Evolutionary conservation across 495 filamentous ascomycete genomes (phyloP).

Genomic region (Neurospora discreta): DNA sequence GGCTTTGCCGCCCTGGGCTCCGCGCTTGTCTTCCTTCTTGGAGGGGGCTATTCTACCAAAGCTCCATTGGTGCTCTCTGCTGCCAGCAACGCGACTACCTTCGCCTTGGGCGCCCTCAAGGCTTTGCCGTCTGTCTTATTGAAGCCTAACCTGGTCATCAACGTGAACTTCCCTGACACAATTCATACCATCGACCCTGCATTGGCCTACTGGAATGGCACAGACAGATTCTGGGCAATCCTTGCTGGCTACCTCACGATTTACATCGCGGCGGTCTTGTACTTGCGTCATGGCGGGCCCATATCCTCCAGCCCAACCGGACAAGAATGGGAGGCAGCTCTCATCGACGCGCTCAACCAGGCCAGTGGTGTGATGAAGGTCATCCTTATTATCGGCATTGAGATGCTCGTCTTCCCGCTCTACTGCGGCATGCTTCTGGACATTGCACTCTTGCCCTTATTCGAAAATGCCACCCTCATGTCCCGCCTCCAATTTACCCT

Average conservation of each 20-base stretch:
- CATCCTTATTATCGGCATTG: constrained; percentile 94
- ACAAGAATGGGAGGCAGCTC: constrained; percentile 61
- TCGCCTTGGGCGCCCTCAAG: constrained; percentile 8
- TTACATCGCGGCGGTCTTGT: constrained; percentile 60
- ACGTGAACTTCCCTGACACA: constrained; percentile 31
- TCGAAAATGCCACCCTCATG: constrained; percentile 61
- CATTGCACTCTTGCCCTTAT: constrained; percentile 77
- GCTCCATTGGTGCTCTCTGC: constrained; percentile 4
- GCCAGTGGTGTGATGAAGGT: constrained; percentile 97
- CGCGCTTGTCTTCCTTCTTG: constrained; percentile 19
- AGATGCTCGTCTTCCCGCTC: constrained; percentile 95
- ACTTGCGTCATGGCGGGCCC: constrained; percentile 58
- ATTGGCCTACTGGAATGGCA: constrained; percentile 64
- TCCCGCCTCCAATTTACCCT: constrained; percentile 67
- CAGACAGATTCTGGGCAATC: constrained; percentile 70
- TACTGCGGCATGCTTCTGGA: constrained; percentile 92
- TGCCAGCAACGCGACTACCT: not conserved
- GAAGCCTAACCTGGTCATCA: constrained; percentile 39
- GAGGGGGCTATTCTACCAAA: constrained; percentile 22
- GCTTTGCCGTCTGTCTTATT: constrained; percentile 7
- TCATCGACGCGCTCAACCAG: constrained; percentile 80
- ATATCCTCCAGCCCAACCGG: constrained; percentile 53
- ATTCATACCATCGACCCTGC: constrained; percentile 40
- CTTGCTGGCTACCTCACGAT: constrained; percentile 69
- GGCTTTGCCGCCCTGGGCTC: constrained; percentile 14